These are phyloP conservation scores for Stentor roeselii DNA, from an alignment of 73 alveolate genomes.

Conservation along the genomic window DNA sequence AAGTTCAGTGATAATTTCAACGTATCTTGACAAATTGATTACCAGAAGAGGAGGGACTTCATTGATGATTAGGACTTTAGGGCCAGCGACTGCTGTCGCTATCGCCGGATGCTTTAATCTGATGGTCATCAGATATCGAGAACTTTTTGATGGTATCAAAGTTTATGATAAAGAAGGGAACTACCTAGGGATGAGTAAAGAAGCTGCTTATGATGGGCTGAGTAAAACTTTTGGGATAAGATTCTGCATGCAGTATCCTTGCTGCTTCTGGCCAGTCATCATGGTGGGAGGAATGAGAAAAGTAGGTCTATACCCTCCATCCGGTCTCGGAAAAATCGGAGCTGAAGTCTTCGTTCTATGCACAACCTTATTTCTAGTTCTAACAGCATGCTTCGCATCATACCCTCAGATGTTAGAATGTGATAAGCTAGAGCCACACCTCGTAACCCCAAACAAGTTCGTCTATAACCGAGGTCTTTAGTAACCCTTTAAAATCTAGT, in stretches of 20 bases:
- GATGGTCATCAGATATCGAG: conserved; percentile 58
- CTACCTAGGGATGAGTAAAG: conserved; percentile 48
- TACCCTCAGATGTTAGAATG: conserved; percentile 42
- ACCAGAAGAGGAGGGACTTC: conserved; percentile 34
- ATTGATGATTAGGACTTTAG: conserved; percentile 38
- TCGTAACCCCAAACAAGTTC: conserved; percentile 20
- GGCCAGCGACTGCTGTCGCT: conserved; percentile 59
- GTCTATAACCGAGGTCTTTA: conserved; percentile 58
- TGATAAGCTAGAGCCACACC: conserved; percentile 42
- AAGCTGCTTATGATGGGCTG: conserved; percentile 55
- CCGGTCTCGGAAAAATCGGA: conserved; percentile 31
- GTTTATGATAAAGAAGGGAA: conserved; percentile 54
- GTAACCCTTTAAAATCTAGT: too few species aligned
- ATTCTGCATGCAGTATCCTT: conserved; percentile 51
- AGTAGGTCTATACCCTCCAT: conserved; percentile 40
- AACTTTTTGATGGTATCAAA: conserved; percentile 49
- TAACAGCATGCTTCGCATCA: conserved; percentile 43
- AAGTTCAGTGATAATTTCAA: conserved; percentile 39
- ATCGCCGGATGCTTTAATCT: conserved; percentile 63
- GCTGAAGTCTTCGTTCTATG: conserved; percentile 40
- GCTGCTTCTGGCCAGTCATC: conserved; percentile 50
- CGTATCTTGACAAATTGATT: conserved; percentile 39
- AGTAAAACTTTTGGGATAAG: conserved; percentile 47
- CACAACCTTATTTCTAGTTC: conserved; percentile 36
- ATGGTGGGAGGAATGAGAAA: conserved; percentile 35